Conservation (phyloP, 495 filamentous ascomycete genomes). For the Bathelium albidoporum region DNA sequence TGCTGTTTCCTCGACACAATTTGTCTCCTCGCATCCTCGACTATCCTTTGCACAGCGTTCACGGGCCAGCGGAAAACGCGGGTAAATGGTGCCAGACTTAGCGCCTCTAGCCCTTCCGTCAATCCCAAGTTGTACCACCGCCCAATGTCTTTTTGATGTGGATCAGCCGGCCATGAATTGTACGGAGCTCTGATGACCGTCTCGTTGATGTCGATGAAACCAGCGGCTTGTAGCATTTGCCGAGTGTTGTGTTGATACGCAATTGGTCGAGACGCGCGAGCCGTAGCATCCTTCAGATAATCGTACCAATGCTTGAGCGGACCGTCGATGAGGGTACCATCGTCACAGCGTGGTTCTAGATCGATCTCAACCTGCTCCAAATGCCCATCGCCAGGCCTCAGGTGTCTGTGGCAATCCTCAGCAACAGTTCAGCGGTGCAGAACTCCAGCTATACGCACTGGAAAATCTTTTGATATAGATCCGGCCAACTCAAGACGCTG, state of each 20-base stretch:
- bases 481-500: conserved; percentile 67
- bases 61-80: conserved; percentile 52
- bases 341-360: conserved; percentile 65
- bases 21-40: conserved; percentile 53
- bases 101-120: conserved; percentile 55
- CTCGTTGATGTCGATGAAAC: conserved; percentile 78
- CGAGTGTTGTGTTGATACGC: conserved; percentile 48
- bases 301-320: conserved; percentile 56
- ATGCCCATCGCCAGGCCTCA: conserved; percentile 65
- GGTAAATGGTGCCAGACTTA: conserved; percentile 66
- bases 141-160: conserved; percentile 58
- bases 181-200: conserved; percentile 60
- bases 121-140: conserved; percentile 79
- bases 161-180: conserved; percentile 67
- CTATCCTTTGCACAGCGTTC: conserved; percentile 54
- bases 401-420: conserved; percentile 42
- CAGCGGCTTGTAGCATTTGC: conserved; percentile 52
- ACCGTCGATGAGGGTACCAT: conserved; percentile 47
- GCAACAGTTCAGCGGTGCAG: conserved; percentile 2
- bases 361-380: conserved; percentile 95
- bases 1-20: conserved; percentile 60
- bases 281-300: conserved; percentile 60
- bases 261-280: conserved; percentile 52
- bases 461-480: conserved; percentile 60
- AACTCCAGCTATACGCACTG: conserved; percentile 36